phyloP scores from a whole-genome alignment of 2,329 filamentous ascomycete species.

The Verticillium longisporum region DNA sequence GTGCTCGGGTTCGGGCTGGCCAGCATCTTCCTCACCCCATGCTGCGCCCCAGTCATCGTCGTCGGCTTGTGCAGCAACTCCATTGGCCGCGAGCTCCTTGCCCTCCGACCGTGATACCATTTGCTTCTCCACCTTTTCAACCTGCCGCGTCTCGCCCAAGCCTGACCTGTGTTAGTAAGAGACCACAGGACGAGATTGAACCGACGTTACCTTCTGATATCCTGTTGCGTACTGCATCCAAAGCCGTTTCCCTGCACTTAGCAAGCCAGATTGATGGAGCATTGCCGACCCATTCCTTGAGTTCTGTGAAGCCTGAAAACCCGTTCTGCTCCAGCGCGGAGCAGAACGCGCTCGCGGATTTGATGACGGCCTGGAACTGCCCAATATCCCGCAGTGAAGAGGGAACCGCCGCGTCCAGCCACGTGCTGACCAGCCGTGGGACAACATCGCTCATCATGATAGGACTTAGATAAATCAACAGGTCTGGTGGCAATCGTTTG shows the following conservation, averaged over 20 bases:
- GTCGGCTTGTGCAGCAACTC: conserved; percentile 29
- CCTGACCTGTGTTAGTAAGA: conserved; percentile 8
- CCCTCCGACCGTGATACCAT: conserved; percentile 63
- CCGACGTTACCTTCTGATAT: conserved; percentile 48
- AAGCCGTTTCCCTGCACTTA: conserved; percentile 71
- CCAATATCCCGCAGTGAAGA: conserved; percentile 64
- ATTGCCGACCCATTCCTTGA: conserved; percentile 74
- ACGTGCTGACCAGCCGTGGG: conserved; percentile 61
- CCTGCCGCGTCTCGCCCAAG: conserved; percentile 59
- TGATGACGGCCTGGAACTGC: conserved; percentile 65
- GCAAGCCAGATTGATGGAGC: conserved; percentile 80
- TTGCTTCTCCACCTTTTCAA: conserved; percentile 81
- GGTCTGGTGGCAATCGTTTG: conserved; percentile 42
- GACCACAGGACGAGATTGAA: neutral
- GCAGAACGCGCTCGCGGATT: conserved; percentile 58
- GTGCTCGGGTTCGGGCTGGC: conserved; percentile 10
- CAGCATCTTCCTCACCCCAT: conserved; percentile 66
- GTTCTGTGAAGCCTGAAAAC: conserved; percentile 55
- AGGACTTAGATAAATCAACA: conserved; percentile 55
- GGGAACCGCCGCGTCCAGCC: conserved; percentile 73
- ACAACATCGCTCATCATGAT: conserved; percentile 65
- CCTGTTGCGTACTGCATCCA: conserved; percentile 66
- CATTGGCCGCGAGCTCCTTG: conserved; percentile 52
- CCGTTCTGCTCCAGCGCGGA: conserved; percentile 51
- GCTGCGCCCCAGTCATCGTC: conserved; percentile 68